Evolutionary conservation across 176 grass and related monocot species (phyloP).

Genomic region (Oryza nivara): DNA sequence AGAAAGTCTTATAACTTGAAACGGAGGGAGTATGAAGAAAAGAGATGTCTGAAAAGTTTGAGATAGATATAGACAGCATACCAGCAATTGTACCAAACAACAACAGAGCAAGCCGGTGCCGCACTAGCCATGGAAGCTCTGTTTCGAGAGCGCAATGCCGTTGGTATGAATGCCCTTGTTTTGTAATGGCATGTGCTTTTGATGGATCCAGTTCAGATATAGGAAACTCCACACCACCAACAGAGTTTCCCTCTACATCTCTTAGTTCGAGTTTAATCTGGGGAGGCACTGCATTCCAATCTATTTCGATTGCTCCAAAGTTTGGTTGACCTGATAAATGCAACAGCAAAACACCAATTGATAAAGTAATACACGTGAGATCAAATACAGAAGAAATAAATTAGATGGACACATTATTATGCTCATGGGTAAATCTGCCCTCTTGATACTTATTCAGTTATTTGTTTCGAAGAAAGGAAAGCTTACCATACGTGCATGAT

Average conservation of each 20-base stretch:
- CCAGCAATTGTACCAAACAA: conserved; percentile 55
- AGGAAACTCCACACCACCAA: conserved; percentile 63
- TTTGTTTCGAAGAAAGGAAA: conserved; percentile 23
- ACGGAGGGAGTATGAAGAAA: not conserved
- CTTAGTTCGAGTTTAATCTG: conserved; percentile 74
- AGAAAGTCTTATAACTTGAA: no score
- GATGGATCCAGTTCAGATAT: conserved; percentile 61
- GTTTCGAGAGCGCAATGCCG: conserved; percentile 64
- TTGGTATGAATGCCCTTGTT: conserved; percentile 35
- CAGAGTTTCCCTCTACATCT: conserved; percentile 58
- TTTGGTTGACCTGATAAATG: conserved; percentile 72
- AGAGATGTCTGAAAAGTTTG: not conserved
- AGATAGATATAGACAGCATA: conserved; percentile 41
- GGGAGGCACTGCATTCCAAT: conserved; percentile 64
- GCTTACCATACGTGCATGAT: conserved; percentile 87
- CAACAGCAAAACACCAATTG: conserved; percentile 31
- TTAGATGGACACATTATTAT: conserved; percentile 11
- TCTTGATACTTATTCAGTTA: not conserved
- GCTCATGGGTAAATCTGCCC: not conserved
- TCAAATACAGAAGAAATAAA: conserved; percentile 32
- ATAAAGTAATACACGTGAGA: not conserved
- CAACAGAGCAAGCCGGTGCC: conserved; percentile 60
- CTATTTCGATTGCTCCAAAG: conserved; percentile 85
- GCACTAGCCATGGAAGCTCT: conserved; percentile 63
- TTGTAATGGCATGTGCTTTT: conserved; percentile 5